A percentile compares a stretch with the other conserved stretches of the same genome.
phyloP scores from a whole-genome alignment of 495 filamentous ascomycete species.

The Xylaria longipes region DNA sequence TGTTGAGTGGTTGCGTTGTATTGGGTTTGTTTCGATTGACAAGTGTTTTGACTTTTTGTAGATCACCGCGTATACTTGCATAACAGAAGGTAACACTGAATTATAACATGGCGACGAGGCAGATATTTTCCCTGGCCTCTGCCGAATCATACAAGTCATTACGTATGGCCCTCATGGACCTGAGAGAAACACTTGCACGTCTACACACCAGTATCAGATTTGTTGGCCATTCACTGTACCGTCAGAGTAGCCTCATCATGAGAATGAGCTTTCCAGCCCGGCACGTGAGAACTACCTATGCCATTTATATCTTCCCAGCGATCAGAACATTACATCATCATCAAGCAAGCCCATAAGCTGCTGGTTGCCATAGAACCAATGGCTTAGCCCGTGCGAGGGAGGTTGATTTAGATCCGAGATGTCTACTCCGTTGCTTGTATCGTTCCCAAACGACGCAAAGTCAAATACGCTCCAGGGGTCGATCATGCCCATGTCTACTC shows the following conservation, averaged over 20 bases:
- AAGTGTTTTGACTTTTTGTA: conserved; percentile 2
- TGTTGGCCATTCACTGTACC: neutral
- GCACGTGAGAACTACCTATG: neutral
- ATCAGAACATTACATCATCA: conserved; percentile 29
- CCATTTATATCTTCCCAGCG: neutral
- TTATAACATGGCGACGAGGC: neutral
- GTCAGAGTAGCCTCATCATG: neutral
- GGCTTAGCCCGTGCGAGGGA: conserved; percentile 25
- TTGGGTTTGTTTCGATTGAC: conserved; percentile 17
- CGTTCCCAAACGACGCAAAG: conserved; percentile 18
- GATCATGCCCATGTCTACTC: neutral
- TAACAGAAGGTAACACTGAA: conserved; percentile 1
- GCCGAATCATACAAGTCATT: neutral
- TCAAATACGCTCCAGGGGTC: conserved; percentile 15
- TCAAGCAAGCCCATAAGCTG: conserved; percentile 38
- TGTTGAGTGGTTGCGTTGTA: conserved; percentile 14
- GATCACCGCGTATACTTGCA: conserved; percentile 3
- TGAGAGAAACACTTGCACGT: neutral
- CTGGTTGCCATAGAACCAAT: conserved; percentile 40
- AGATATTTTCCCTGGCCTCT: neutral
- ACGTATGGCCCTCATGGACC: neutral
- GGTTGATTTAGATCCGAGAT: conserved; percentile 2
- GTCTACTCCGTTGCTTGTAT: neutral
- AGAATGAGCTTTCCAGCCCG: neutral
- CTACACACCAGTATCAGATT: neutral